phyloP scores from a whole-genome alignment of 139 green algal genomes.

The Chlorella sp. region DNA sequence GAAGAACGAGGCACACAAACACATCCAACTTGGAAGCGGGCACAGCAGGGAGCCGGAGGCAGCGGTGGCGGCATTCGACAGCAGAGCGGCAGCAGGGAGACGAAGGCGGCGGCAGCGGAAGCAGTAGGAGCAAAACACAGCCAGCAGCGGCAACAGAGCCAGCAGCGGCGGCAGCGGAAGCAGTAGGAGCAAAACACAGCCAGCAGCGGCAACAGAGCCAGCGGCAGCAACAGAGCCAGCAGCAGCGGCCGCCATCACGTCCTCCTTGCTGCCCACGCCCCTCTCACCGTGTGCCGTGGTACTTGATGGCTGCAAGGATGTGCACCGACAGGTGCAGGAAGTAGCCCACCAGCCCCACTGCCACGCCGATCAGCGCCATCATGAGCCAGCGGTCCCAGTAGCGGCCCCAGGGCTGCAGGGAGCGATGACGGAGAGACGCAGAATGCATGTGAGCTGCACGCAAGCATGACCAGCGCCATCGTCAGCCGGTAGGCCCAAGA shows the following conservation, averaged over 20 bases:
- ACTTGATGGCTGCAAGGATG: conserved; percentile 72
- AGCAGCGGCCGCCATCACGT: neutral
- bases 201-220: neutral
- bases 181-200: neutral
- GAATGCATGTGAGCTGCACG: no score
- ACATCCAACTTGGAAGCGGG: neutral
- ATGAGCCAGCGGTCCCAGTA: conserved; percentile 89
- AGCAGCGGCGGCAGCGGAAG: neutral
- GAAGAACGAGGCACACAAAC: neutral
- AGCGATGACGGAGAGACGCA: no score
- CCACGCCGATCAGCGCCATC: conserved; percentile 85
- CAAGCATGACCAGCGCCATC: no score
- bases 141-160: neutral
- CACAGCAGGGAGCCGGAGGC: neutral
- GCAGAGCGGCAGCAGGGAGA: neutral
- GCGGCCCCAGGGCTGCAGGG: conserved; percentile 62
- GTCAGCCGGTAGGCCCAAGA: no score
- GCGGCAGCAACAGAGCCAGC: neutral
- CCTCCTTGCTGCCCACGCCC: neutral
- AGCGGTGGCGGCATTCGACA: no score
- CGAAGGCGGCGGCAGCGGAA: neutral
- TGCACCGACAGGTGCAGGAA: conserved; percentile 79
- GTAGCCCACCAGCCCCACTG: conserved; percentile 78
- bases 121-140: neutral
- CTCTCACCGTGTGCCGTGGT: conserved; percentile 66